Conservation (phyloP, 345 rosid genomes). For the Eucalyptus pauciflora region DNA sequence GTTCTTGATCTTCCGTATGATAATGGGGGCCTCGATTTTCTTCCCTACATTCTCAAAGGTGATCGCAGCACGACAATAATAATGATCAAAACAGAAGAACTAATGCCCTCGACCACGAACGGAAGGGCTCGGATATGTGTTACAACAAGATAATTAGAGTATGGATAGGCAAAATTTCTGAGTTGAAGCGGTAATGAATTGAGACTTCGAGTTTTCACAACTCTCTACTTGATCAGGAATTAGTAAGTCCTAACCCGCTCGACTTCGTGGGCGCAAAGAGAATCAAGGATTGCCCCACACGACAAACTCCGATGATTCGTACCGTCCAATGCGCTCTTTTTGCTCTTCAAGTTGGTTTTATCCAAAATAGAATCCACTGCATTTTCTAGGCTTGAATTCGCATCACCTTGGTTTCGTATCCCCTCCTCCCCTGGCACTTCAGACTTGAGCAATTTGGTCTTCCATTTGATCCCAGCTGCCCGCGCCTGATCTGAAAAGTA, state of each 20-base stretch:
- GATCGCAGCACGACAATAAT: background rate
- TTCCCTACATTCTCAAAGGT: background rate
- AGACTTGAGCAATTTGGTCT: slow-evolving; percentile 12
- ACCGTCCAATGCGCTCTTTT: background rate
- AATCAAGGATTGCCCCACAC: slow-evolving; percentile 8
- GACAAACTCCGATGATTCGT: background rate
- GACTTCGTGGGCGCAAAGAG: background rate
- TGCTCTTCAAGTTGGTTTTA: background rate
- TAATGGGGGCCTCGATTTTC: background rate
- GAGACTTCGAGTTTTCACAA: background rate
- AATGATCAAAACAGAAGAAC: background rate
- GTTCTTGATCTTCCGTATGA: background rate
- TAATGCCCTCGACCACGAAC: background rate
- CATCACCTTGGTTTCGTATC: background rate
- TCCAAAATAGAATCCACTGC: background rate
- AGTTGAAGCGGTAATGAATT: background rate
- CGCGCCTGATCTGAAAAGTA: slow-evolving; percentile 77
- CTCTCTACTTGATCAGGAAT: background rate
- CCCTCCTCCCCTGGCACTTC: background rate
- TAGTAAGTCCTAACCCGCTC: slow-evolving; percentile 6
- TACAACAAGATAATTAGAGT: background rate
- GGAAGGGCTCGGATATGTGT: background rate
- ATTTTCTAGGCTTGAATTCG: background rate
- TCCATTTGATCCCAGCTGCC: slow-evolving; percentile 53
- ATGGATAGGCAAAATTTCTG: background rate